Conservation (phyloP, 108 stramenopile species). For the Conticribra weissflogii region DNA sequence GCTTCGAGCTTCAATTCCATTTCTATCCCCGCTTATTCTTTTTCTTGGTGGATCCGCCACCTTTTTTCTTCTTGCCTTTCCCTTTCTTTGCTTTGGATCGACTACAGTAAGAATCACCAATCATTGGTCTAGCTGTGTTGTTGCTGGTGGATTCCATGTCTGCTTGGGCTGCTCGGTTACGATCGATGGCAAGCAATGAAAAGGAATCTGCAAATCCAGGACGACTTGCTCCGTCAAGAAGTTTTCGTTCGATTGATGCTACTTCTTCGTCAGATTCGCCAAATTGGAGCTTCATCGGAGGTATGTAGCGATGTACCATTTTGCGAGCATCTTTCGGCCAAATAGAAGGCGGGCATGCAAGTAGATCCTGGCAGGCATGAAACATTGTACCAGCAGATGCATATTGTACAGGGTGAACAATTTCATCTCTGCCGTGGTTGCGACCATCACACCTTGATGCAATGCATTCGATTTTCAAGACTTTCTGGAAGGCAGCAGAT, state of each 20-base stretch:
- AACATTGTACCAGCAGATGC: conserved; percentile 7
- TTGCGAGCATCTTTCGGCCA: not conserved
- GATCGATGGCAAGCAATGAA: no score
- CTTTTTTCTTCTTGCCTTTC: no score
- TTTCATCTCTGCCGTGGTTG: not conserved
- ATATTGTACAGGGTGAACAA: not conserved
- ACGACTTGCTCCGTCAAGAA: no score
- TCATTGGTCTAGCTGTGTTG: no score
- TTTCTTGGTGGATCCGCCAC: no score
- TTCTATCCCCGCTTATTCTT: no score
- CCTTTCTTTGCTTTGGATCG: no score
- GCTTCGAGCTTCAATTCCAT: no score
- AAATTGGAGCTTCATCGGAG: conserved; percentile 13
- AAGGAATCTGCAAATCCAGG: no score
- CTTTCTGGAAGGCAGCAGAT: not conserved
- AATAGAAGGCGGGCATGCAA: not conserved
- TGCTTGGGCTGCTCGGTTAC: no score
- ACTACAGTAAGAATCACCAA: no score
- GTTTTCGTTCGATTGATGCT: not conserved
- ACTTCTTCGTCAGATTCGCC: conserved; percentile 5
- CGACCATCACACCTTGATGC: conserved; percentile 1
- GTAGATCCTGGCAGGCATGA: conserved; percentile 3
- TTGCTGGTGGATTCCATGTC: no score
- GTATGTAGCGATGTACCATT: conserved; percentile 1
- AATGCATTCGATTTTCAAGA: conserved; percentile 5